These are phyloP conservation scores for Tirmania nivea DNA, from an alignment of 495 filamentous ascomycete species.

Conservation along the genomic window DNA sequence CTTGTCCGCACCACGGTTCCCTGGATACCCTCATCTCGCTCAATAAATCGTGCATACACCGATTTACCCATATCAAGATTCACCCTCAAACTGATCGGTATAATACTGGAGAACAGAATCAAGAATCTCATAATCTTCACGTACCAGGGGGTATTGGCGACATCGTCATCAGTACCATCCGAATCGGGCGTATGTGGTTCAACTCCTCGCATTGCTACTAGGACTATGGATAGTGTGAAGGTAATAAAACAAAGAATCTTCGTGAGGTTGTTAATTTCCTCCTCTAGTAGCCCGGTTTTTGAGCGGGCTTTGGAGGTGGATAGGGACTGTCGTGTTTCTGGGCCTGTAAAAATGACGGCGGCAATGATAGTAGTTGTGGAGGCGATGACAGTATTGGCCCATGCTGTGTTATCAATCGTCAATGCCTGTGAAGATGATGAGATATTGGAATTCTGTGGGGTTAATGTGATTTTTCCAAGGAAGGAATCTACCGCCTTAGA, in stretches of 20 bases:
- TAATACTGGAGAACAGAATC: constrained; percentile 96
- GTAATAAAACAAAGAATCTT: constrained; percentile 90
- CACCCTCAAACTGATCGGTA: constrained; percentile 87
- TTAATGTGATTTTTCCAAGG: constrained; percentile 44
- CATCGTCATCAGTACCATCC: constrained; percentile 15
- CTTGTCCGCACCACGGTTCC: constrained; percentile 87
- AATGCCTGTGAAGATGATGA: constrained; percentile 39
- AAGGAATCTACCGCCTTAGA: constrained; percentile 89
- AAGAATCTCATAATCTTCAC: constrained; percentile 87
- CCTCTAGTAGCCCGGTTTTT: constrained; percentile 80
- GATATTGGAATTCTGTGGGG: constrained; percentile 19
- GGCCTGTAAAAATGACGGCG: constrained; percentile 80
- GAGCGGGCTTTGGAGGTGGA: constrained; percentile 80
- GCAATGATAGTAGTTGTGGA: constrained; percentile 73
- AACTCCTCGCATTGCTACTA: constrained; percentile 77
- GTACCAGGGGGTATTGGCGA: constrained; percentile 44
- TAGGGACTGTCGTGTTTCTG: constrained; percentile 81
- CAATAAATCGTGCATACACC: constrained; percentile 89
- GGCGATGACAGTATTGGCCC: constrained; percentile 94
- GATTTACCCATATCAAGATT: constrained; percentile 95
- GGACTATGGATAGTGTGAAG: constrained; percentile 57
- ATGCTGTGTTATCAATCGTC: constrained; percentile 92
- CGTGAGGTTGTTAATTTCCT: constrained; percentile 93
- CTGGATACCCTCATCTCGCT: constrained; percentile 68
- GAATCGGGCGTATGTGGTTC: constrained; percentile 28